Conservation (phyloP, 495 filamentous ascomycete species). For the Xylaria longipes region DNA sequence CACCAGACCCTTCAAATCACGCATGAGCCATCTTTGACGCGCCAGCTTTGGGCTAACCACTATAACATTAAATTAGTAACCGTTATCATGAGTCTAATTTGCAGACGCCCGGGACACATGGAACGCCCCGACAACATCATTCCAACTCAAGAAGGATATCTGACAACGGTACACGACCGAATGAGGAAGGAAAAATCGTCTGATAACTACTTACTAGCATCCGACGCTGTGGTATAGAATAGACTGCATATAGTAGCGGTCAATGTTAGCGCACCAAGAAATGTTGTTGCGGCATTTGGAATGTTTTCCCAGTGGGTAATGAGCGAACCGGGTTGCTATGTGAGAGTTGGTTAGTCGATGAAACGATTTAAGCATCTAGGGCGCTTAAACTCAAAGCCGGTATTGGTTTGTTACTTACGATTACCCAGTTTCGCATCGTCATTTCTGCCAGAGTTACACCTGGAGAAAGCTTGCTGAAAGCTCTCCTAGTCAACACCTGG, state of each 20-base stretch:
- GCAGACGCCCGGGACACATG: not conserved
- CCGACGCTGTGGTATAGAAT: constrained; percentile 76
- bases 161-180: not conserved
- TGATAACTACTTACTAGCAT: constrained; percentile 48
- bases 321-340: constrained; percentile 60
- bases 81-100: not conserved
- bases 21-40: constrained; percentile 52
- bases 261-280: constrained; percentile 65
- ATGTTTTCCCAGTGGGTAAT: constrained; percentile 70
- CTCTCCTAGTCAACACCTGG: constrained; percentile 70
- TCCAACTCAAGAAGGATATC: no score
- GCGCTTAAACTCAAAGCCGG: not conserved
- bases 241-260: constrained; percentile 66
- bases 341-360: not conserved
- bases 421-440: constrained; percentile 63
- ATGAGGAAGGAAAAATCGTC: not conserved
- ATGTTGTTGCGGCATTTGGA: constrained; percentile 63
- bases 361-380: not conserved
- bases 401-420: constrained; percentile 37
- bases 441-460: constrained; percentile 77
- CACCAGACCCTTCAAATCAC: constrained; percentile 61
- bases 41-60: constrained; percentile 71
- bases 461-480: constrained; percentile 58
- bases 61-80: not conserved
- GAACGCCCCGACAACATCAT: not conserved